Evolutionary conservation across 768 basidiomycete species (phyloP), one percentile per base, ranked within the genome.

Genomic region (Hygrophorus pudorinus): DNA sequence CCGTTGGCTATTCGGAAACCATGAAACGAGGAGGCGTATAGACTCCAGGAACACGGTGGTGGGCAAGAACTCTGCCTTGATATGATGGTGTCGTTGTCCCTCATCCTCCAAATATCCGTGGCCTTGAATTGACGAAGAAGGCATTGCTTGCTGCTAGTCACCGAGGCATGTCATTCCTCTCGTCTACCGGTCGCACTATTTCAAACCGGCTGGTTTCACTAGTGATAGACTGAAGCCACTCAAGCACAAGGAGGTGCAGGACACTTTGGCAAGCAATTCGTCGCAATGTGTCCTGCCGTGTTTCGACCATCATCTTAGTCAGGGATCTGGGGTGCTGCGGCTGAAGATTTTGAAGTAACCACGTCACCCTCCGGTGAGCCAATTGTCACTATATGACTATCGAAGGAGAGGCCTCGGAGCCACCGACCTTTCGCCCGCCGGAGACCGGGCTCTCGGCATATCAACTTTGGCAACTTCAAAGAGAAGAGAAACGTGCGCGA

Each of bases 141-240:
- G 81, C 84, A 0, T 59, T 90, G 21, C 42, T 70, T 3, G 66
- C 65, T 5, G 78, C 73, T 10, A 82, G 85, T 4, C 82, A 88
- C 58, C 65, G 70, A 60, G 79, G 85, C 81, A 38, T 29, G 64
- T 30, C 30, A 29, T 24, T 24, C 24, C 4, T 24, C 3, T 24
- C 24, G 4, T 24, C 24, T 3, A 7, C 7, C 24, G 3, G 24
- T 24, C 24, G 3, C 3, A 24, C 7, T 7, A 24, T 3, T 38
- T 24, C 17, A 13, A 30, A 16, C 20, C 21, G 5, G 38, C 14
- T 35, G 9, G 33, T 8, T 28, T 41, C 12, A 16, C 14, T 43
- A 84, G 86, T 87, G 13, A 68, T 88, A 40, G 75, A 83, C 41
- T 89, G 84, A 59, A 68, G 30, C 75, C 78, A 0, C 54, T 68